Percentiles rank a stretch among this genome's conserved stretches.
Conservation (phyloP, 1,284 basidiomycete species). For the Boletus mariae region DNA sequence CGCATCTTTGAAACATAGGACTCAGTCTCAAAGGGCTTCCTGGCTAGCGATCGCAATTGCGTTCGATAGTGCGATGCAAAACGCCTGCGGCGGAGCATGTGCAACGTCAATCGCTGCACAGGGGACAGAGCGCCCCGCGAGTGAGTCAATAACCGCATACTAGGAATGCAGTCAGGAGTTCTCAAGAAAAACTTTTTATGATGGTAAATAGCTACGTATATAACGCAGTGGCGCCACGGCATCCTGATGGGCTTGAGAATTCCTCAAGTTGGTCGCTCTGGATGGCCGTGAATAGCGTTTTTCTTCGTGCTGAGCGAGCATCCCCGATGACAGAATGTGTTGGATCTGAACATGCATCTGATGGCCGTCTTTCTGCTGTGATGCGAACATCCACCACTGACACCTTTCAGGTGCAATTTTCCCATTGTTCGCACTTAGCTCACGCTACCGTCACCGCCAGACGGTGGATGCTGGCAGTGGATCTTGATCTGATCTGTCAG, state of each 20-base stretch:
- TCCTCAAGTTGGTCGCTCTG: conserved; percentile 3
- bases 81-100: conserved; percentile 1
- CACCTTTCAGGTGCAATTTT: neutral
- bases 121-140: conserved; percentile 12
- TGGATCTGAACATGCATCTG: conserved; percentile 5
- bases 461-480: neutral
- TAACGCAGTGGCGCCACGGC: conserved; percentile 11
- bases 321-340: conserved; percentile 1
- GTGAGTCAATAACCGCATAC: conserved; percentile 18
- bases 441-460: conserved; percentile 19
- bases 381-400: conserved; percentile 1
- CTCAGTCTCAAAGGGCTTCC: conserved; percentile 1
- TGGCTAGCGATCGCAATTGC: neutral
- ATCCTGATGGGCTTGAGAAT: conserved; percentile 10
- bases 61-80: neutral
- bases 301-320: conserved; percentile 2
- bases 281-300: conserved; percentile 1
- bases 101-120: neutral
- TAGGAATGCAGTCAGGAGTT: conserved; percentile 16
- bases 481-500: conserved; percentile 21
- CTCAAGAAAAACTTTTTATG: conserved; percentile 22
- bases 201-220: conserved; percentile 26
- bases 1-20: conserved; percentile 2
- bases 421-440: conserved; percentile 11
- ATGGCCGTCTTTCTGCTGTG: neutral